Conservation (phyloP, 169 alveolate species). For the Plasmodium sp. region DNA sequence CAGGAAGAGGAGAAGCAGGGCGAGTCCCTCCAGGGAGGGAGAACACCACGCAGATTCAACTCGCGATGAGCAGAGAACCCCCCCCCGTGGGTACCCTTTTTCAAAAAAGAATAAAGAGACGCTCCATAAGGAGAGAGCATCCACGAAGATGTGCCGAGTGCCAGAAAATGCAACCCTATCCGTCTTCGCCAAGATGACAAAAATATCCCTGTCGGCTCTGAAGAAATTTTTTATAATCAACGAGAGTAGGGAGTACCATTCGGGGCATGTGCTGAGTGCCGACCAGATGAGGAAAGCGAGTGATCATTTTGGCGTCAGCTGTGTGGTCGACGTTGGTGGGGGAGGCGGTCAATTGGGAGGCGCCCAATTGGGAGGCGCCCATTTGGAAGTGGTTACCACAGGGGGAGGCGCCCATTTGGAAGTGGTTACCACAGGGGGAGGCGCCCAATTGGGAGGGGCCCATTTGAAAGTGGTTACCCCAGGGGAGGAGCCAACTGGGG, state of each 20-base stretch:
- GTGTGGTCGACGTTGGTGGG: neutral
- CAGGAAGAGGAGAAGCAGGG: neutral
- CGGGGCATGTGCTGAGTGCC: neutral
- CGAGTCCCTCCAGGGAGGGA: neutral
- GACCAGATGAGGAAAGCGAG: constrained; percentile 43
- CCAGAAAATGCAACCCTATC: neutral
- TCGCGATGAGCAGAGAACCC: neutral
- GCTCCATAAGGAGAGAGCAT: neutral
- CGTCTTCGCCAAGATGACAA: constrained; percentile 5
- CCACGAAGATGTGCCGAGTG: neutral
- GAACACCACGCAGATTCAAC: neutral
- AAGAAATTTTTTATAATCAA: constrained; percentile 43
- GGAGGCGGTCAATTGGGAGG: neutral
- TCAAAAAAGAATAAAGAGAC: constrained; percentile 5
- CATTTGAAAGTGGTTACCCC: neutral
- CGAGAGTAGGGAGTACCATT: constrained; percentile 30
- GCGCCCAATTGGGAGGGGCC: neutral
- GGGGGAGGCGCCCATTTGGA: no score
- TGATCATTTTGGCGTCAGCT: constrained; percentile 17
- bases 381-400: no score
- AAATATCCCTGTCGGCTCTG: constrained; percentile 27
- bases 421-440: neutral
- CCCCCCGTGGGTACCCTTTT: neutral
- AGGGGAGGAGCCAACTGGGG: neutral
- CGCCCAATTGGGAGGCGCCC: neutral